These are phyloP conservation scores for Mycena filopes DNA, from an alignment of 768 basidiomycete genomes.

Conservation along the genomic window DNA sequence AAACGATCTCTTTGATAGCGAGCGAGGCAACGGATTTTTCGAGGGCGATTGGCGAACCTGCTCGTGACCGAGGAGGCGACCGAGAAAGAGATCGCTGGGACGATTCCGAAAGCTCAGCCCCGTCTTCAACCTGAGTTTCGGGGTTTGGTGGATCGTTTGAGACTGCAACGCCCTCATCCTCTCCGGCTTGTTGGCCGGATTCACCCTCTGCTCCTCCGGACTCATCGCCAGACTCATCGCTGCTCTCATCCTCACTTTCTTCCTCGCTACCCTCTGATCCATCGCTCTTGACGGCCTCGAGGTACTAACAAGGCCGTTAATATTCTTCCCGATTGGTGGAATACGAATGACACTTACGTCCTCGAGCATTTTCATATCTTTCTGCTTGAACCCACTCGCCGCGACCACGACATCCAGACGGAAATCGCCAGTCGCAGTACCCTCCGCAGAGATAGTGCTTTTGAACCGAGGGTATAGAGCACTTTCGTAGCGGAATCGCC, in stretches of 20 bases:
- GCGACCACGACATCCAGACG: constrained; percentile 90
- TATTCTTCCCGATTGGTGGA: constrained; percentile 12
- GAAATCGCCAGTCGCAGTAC: constrained; percentile 64
- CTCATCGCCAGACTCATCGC: constrained; percentile 43
- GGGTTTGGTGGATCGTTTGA: not conserved
- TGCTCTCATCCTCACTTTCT: constrained; percentile 48
- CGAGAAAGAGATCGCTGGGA: constrained; percentile 51
- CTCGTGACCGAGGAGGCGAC: constrained; percentile 63
- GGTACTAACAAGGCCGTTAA: constrained; percentile 61
- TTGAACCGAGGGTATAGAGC: constrained; percentile 88
- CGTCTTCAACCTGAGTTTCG: constrained; percentile 34
- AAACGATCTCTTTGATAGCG: constrained; percentile 68
- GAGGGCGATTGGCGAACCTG: constrained; percentile 53
- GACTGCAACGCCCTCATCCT: constrained; percentile 13
- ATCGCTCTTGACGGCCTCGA: constrained; percentile 61
- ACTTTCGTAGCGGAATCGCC: constrained; percentile 94
- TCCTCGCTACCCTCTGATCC: constrained; percentile 52
- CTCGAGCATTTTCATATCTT: constrained; percentile 84
- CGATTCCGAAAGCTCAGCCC: constrained; percentile 43
- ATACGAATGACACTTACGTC: constrained; percentile 67
- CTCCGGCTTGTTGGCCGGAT: constrained; percentile 15
- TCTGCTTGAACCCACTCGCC: constrained; percentile 92
- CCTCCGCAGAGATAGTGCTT: constrained; percentile 61
- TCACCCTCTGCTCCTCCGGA: constrained; percentile 39
- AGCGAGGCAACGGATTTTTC: constrained; percentile 54